Evolutionary conservation across 2,329 filamentous ascomycete species (phyloP), one percentile per base, ranked within the genome.

Genomic region (Ophiocordyceps polyrhachis-furcata): DNA sequence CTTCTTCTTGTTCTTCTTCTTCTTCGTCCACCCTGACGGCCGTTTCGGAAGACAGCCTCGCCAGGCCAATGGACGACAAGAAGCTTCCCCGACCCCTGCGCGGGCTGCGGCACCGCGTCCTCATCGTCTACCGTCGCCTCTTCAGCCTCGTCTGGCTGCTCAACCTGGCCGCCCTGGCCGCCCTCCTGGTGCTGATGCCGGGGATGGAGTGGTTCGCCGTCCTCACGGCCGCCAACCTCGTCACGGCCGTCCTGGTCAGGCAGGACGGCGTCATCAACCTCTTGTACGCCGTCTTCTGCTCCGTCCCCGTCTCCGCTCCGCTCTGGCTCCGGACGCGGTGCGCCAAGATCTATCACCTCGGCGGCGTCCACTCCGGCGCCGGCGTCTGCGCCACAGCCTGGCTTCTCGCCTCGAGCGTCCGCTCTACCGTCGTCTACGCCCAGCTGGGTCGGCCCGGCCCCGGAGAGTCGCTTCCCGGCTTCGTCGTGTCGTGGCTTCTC

Each of bases 401-500:
- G 69, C 66, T 70, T 44, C 51, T 71, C n/a, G 60, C 61, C 31
- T 67, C 65, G 32, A 64, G 61, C 4, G 52, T 58, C 37, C 58
- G 55, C 44, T 64, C 56, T 25, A 66, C 64, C 4, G 45, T 63
- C 43, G 59, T 58, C 40, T 60, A 56, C 45, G 49, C 47, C 2
- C 46, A 58, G 46, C n/a, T n/a, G 2, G 49, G 52, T 1, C 15
- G 14, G 48, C 55, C 52, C 51, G 53, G 52, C 51, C 52, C 52
- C 28, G 56, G 50, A 32, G 49, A 53, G n/a, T 66, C 73, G 25
- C 55, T 70, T 28, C 57, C 62, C 41, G 61, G 59, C 13, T 53
- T 62, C 31, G 63, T 69, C 13, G 58, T 82, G 23, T 70, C 74
- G 13, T 79, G 73, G 54, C 54, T 77, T 38, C 67, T 83, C 38